These are phyloP conservation scores for Ascocoryne sarcoides DNA, from an alignment of 2,329 filamentous ascomycete species.

Conservation along the genomic window DNA sequence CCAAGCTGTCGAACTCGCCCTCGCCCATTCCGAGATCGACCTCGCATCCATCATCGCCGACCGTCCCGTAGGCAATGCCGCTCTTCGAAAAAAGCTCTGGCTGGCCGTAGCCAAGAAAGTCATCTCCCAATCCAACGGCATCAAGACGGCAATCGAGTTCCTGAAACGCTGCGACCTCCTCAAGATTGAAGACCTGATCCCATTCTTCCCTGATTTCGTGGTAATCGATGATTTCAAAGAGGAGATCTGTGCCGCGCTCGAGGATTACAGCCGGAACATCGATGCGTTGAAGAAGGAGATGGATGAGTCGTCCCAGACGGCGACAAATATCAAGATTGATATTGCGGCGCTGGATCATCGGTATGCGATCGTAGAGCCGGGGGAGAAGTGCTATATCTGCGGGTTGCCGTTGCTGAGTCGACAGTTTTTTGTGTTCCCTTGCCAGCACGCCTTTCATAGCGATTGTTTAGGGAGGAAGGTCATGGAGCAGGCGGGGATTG, in stretches of 20 bases:
- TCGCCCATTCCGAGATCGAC: conserved; percentile 83
- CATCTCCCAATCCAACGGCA: conserved; percentile 75
- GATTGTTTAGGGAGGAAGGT: conserved; percentile 86
- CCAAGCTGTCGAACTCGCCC: conserved; percentile 83
- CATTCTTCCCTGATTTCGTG: conserved; percentile 97
- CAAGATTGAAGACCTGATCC: conserved; percentile 92
- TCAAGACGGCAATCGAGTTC: conserved; percentile 91
- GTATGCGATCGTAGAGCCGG: conserved; percentile 93
- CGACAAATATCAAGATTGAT: conserved; percentile 81
- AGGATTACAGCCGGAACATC: conserved; percentile 88
- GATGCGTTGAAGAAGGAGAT: conserved; percentile 85
- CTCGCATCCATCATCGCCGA: conserved; percentile 86
- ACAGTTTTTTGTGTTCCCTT: conserved; percentile 97
- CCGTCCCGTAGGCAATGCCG: conserved; percentile 66
- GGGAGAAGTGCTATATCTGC: conserved; percentile 88
- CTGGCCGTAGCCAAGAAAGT: conserved; percentile 91
- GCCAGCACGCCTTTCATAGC: conserved; percentile 94
- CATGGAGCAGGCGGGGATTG: conserved; percentile 68
- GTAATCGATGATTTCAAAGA: conserved; percentile 99
- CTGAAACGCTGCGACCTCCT: conserved; percentile 84
- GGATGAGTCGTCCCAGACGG: conserved; percentile 87
- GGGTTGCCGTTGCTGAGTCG: conserved; percentile 75
- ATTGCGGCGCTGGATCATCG: conserved; percentile 78
- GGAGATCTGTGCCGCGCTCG: conserved; percentile 87
- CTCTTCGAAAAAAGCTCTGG: conserved; percentile 89